Evolutionary conservation across 352 stramenopile genomes (phyloP), one percentile per base, ranked within the genome.

Genomic region (Pythium dissotocum): DNA sequence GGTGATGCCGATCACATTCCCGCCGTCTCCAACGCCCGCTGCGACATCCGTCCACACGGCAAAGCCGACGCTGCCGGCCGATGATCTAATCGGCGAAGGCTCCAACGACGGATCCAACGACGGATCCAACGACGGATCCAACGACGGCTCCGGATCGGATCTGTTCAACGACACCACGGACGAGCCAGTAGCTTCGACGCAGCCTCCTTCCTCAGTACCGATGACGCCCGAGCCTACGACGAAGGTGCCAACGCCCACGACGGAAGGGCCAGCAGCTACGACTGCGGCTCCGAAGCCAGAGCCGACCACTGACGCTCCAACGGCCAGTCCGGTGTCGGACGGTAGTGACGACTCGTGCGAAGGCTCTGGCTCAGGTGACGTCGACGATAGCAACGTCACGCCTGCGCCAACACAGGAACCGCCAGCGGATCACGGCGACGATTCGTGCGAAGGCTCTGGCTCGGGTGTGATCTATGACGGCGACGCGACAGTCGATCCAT

Each of bases 101-200:
- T 53, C 46, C 46, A 53, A 32, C 46, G 46, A 53, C 21, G 46
- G 46, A n/a, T 53, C n/a, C 46, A 53, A 32, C 46, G 46, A 53
- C 21, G 46, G 46, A n/a, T 53, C n/a, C 46, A 53, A 32, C 46
- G 46, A 53, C 21, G 46, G 46, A 21, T 53, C 46, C 8, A 49
- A 26, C 42, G 18, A 49, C 6, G 42, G 42, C 16, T 49, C 42
- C 12, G 46, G 46, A 1, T 53, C 46, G 46, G 24, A 7, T 32
- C 6, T 21, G 46, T 28, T 33, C n/a, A 33, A 53, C 46, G 9
- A 16, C 8, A 10, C 6, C n/a, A 53, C 46, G n/a, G n/a, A 53
- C 24, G 46, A 53, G 46, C 46, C 46, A 53, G 46, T 7, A 14
- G 18, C 21, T 8, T 53, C 21, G 7, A 9, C 46, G 14, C n/a